Conservation (phyloP, 2,329 filamentous ascomycete species). For the Achaetomium macrosporum region DNA sequence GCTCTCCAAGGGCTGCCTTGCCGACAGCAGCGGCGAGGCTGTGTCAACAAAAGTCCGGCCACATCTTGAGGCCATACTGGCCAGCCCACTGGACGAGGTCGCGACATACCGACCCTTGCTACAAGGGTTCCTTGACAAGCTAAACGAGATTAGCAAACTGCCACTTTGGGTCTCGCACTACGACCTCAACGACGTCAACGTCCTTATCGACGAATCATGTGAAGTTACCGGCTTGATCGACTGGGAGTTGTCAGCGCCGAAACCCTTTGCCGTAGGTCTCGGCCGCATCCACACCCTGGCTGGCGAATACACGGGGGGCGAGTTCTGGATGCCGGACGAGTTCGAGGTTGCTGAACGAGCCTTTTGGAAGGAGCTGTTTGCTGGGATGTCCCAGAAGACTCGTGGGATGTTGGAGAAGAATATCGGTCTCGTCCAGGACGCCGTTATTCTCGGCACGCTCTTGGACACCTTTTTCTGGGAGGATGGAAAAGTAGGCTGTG, state of each 20-base stretch:
- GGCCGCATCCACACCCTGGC: slow-evolving; percentile 14
- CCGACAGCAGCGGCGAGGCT: slow-evolving; percentile 1
- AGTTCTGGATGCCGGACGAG: slow-evolving; percentile 16
- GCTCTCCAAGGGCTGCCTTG: slow-evolving; percentile 7
- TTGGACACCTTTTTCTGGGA: slow-evolving; percentile 25
- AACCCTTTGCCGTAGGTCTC: slow-evolving; percentile 9
- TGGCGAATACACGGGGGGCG: slow-evolving; percentile 13
- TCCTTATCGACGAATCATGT: slow-evolving; percentile 9
- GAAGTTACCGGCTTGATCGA: slow-evolving; percentile 11
- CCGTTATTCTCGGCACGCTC: slow-evolving; percentile 28
- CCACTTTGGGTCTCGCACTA: slow-evolving; percentile 15
- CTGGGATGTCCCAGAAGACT: slow-evolving; percentile 23
- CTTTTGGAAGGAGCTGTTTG: slow-evolving; percentile 14
- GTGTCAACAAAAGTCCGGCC: slow-evolving; percentile 1
- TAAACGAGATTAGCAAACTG: slow-evolving; percentile 4
- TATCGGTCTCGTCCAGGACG: slow-evolving; percentile 29
- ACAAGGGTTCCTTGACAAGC: slow-evolving; percentile 3
- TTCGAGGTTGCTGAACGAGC: slow-evolving; percentile 12
- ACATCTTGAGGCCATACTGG: slow-evolving; percentile 11
- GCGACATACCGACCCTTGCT: slow-evolving; percentile 5
- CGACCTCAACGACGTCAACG: slow-evolving; percentile 15
- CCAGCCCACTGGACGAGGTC: slow-evolving; percentile 5
- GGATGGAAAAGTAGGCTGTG: slow-evolving; percentile 23
- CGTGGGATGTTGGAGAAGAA: slow-evolving; percentile 29
- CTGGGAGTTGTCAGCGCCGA: slow-evolving; percentile 8